phyloP scores from a whole-genome alignment of 2,329 filamentous ascomycete genomes.

The Phialophora macrospora region DNA sequence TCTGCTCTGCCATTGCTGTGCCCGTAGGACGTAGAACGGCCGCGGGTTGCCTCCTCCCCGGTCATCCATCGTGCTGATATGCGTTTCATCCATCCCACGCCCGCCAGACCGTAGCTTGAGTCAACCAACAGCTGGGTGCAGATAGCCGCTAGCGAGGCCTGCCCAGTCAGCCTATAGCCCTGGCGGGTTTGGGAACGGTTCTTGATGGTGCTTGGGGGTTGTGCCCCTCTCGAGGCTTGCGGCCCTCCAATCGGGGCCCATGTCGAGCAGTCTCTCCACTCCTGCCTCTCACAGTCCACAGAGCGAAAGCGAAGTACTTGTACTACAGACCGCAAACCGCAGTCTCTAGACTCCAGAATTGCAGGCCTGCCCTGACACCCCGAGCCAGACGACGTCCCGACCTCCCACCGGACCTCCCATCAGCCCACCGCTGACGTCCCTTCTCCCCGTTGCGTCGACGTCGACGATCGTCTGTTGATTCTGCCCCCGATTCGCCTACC shows the following conservation, averaged over 20 bases:
- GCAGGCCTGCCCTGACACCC: neutral
- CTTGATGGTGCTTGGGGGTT: neutral
- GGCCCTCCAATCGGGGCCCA: conserved; percentile 28
- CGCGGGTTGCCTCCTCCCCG: neutral
- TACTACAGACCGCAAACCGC: conserved; percentile 17
- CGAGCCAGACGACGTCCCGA: neutral
- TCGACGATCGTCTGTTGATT: neutral
- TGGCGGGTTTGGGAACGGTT: conserved; percentile 11
- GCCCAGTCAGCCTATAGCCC: conserved; percentile 16
- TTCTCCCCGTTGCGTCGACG: conserved; percentile 3
- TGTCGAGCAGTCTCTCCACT: conserved; percentile 16
- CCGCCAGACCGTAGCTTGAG: neutral
- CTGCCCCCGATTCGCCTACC: conserved; percentile 10
- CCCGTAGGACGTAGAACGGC: neutral
- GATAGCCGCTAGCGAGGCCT: conserved; percentile 21
- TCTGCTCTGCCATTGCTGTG: neutral
- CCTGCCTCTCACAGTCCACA: conserved; percentile 13
- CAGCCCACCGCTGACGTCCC: neutral
- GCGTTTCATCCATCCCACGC: conserved; percentile 14
- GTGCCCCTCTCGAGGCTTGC: conserved; percentile 13
- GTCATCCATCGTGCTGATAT: conserved; percentile 10
- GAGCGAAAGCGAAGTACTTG: conserved; percentile 9
- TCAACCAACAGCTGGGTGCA: conserved; percentile 12
- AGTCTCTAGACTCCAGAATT: conserved; percentile 3
- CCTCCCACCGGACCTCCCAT: neutral